Percentiles rank a stretch among this genome's conserved stretches.
Evolutionary conservation across 139 green algal species (phyloP).

Genomic region (Gonium pectorale): DNA sequence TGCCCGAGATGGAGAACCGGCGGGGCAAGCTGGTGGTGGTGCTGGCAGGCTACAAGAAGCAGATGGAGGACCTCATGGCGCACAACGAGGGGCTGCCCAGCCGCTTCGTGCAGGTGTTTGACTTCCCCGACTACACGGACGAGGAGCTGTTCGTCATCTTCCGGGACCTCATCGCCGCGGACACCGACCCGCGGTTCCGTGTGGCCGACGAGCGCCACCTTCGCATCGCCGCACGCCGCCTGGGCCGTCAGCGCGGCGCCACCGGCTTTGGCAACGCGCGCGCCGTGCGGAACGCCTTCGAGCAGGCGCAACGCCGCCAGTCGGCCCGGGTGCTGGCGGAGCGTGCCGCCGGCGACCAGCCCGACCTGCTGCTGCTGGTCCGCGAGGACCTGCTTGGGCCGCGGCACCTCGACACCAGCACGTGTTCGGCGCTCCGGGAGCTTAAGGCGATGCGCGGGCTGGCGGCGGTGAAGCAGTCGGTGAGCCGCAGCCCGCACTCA

Average conservation of each 20-base stretch:
- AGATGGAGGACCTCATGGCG: slow-evolving; percentile 65
- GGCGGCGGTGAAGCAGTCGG: slow-evolving; percentile 54
- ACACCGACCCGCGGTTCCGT: slow-evolving; percentile 38
- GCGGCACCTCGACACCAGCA: slow-evolving; percentile 46
- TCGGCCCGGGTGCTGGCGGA: slow-evolving; percentile 43
- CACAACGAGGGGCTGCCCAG: slow-evolving; percentile 68
- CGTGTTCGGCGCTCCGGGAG: slow-evolving; percentile 46
- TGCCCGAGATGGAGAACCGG: slow-evolving; percentile 65
- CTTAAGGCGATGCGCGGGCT: slow-evolving; percentile 55
- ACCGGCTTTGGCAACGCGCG: slow-evolving; percentile 67
- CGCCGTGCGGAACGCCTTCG: slow-evolving; percentile 59
- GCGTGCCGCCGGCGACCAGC: background rate
- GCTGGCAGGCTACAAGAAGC: slow-evolving; percentile 64
- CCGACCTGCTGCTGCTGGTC: slow-evolving; percentile 48
- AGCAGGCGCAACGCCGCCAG: slow-evolving; percentile 53
- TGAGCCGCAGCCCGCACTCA: background rate
- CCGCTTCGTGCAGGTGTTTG: slow-evolving; percentile 56
- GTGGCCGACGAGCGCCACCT: slow-evolving; percentile 53
- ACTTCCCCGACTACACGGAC: slow-evolving; percentile 57
- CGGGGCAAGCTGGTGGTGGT: slow-evolving; percentile 62
- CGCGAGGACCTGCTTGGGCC: slow-evolving; percentile 66
- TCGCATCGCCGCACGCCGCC: slow-evolving; percentile 51
- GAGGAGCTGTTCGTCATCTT: slow-evolving; percentile 59
- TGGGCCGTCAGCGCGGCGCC: slow-evolving; percentile 54
- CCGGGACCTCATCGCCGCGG: slow-evolving; percentile 32